A percentile compares a stretch with the other conserved stretches of the same genome.
These are phyloP conservation scores for Perkinsus chesapeaki DNA, from an alignment of 169 alveolate species.

Conservation along the genomic window DNA sequence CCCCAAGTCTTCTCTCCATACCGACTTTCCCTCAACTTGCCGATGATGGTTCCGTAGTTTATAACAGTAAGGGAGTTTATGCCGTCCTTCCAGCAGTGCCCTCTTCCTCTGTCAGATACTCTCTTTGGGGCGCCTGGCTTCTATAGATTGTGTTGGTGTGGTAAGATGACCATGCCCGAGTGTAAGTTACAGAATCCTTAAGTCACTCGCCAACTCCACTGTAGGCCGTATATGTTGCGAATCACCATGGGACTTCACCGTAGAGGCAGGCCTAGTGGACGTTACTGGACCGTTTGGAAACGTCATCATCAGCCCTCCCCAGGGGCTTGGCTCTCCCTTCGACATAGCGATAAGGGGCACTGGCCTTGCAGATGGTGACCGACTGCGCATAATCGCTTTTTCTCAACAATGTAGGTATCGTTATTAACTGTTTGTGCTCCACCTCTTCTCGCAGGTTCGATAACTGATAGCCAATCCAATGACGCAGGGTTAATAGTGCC, in stretches of 20 bases:
- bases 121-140: neutral
- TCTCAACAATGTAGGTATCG: neutral
- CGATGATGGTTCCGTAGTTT: neutral
- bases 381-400: neutral
- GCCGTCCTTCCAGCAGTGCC: neutral
- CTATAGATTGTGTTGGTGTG: neutral
- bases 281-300: neutral
- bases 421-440: too few species aligned
- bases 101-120: neutral
- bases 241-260: neutral
- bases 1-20: neutral
- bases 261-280: neutral
- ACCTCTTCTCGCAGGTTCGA: neutral
- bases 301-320: neutral
- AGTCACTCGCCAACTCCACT: neutral
- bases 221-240: neutral
- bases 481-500: neutral
- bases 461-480: too few species aligned
- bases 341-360: neutral
- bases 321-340: neutral
- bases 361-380: neutral
- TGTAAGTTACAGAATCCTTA: neutral
- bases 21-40: neutral
- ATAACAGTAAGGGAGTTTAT: neutral
- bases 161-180: neutral